Evolutionary conservation across 202 grass and related monocot genomes (phyloP), one percentile per base, ranked within the genome.

Genomic region (Elaeis oleifera): DNA sequence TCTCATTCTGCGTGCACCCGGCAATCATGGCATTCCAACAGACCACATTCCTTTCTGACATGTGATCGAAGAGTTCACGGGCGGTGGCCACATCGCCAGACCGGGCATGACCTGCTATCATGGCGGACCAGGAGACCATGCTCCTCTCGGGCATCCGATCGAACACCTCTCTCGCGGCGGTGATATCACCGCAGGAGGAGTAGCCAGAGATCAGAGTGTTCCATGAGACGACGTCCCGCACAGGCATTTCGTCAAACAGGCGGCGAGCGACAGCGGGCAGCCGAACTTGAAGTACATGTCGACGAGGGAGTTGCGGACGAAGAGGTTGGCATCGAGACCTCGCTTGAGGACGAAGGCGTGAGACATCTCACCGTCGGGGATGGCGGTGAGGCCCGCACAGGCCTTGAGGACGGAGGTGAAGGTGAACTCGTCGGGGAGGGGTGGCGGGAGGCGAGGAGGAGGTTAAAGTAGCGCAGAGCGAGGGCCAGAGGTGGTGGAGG

Each of bases 21-120:
- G 65, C 52, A 6, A 68, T 68, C 65, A 68, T 68, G 18, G 65
- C 65, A 44, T 68, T 68, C 65, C 65, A 68, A 22, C 65, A 68
- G 18, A 52, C 65, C 4, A 68, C 65, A 32, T 23, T 68, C 27
- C 14, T 68, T 18, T 68, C 65, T 0, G 29, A 22, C 21, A 53
- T 52, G 18, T 23, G 28, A 13, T 68, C 65, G 11, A 68, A 68
- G 24, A 68, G 18, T 29, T 68, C 65, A 17, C 65, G 65, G 18
- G 65, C 51, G 15, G 52, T 51, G 4, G 24, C 65, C 18, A 68
- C 21, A 53, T 68, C 29, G 3, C 52, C 52, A 0, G 26, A 16
- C n/a, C 27, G 26, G 4, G 65, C 65, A 56, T 56, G 51, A 16
- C 65, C 65, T 4, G 53, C 28, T 15, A 68, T 68, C 65, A 68